These are phyloP conservation scores for Aurantiochytrium sp. DNA, from an alignment of 108 stramenopile species.

Conservation along the genomic window DNA sequence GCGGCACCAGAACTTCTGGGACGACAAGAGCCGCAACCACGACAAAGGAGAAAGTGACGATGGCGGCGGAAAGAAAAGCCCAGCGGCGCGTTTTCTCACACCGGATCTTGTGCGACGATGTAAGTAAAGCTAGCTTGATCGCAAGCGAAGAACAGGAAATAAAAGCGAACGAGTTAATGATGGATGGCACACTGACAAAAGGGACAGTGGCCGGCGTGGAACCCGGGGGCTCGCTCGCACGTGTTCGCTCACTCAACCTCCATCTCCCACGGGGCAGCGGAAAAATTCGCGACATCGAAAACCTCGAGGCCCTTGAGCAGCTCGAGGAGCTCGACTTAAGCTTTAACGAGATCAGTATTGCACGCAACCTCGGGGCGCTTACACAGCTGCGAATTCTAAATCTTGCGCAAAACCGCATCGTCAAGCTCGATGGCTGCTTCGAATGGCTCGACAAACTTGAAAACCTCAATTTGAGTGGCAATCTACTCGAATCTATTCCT, in stretches of 20 bases:
- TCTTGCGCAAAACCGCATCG: neutral
- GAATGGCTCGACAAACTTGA: neutral
- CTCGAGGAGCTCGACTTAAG: constrained; percentile 41
- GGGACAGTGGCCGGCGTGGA: neutral
- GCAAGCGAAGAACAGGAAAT: too few species aligned
- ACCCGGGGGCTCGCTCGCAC: neutral
- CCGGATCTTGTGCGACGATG: too few species aligned
- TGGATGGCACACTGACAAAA: too few species aligned
- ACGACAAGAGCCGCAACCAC: too few species aligned
- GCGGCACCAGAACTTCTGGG: too few species aligned
- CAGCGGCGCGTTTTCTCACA: too few species aligned
- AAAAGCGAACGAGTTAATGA: too few species aligned
- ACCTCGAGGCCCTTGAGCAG: constrained; percentile 21
- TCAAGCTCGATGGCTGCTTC: neutral
- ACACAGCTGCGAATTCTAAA: neutral
- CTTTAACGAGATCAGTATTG: constrained; percentile 32
- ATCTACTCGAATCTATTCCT: neutral
- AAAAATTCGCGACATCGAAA: constrained; percentile 26
- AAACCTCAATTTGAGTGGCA: neutral
- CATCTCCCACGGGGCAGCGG: neutral
- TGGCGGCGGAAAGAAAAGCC: too few species aligned
- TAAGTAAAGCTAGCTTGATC: too few species aligned
- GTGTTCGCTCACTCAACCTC: neutral
- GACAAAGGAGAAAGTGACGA: too few species aligned
- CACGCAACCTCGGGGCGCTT: neutral